phyloP scores from a whole-genome alignment of 106 monocot species.

The Hemerocallis citrina region DNA sequence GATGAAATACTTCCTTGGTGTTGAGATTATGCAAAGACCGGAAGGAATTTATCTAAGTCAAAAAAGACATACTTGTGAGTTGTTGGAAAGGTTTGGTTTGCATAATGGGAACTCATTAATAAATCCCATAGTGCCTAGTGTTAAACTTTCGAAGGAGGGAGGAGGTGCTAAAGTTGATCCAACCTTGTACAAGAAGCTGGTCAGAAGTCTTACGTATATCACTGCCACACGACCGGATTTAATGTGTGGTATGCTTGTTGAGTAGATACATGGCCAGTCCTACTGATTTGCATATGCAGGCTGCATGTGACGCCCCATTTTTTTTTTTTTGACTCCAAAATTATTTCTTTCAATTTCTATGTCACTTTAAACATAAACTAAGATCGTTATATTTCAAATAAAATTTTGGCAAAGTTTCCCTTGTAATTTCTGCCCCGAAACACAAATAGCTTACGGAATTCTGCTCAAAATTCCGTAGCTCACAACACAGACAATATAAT shows the following conservation, averaged over 20 bases:
- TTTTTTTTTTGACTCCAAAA: too few species aligned
- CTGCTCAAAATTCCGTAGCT: too few species aligned
- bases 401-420: too few species aligned
- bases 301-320: too few species aligned
- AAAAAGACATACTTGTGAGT: slow-evolving; percentile 6
- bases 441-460: too few species aligned
- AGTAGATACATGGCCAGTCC: slow-evolving; percentile 14
- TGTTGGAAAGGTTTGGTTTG: neutral
- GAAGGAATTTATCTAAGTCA: slow-evolving; percentile 5
- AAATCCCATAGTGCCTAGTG: neutral
- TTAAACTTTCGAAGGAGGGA: slow-evolving; percentile 1
- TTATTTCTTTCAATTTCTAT: too few species aligned
- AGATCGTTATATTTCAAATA: too few species aligned
- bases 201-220: slow-evolving; percentile 21
- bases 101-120: neutral
- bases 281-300: neutral
- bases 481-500: too few species aligned
- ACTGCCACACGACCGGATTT: slow-evolving; percentile 19
- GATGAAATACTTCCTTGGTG: neutral
- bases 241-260: slow-evolving; percentile 7
- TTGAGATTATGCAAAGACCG: neutral
- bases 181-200: slow-evolving; percentile 14
- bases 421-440: too few species aligned
- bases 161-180: slow-evolving; percentile 5
- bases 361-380: too few species aligned